These are phyloP conservation scores for Colletotrichum somersetense DNA, from an alignment of 2,329 filamentous ascomycete genomes.

Conservation along the genomic window DNA sequence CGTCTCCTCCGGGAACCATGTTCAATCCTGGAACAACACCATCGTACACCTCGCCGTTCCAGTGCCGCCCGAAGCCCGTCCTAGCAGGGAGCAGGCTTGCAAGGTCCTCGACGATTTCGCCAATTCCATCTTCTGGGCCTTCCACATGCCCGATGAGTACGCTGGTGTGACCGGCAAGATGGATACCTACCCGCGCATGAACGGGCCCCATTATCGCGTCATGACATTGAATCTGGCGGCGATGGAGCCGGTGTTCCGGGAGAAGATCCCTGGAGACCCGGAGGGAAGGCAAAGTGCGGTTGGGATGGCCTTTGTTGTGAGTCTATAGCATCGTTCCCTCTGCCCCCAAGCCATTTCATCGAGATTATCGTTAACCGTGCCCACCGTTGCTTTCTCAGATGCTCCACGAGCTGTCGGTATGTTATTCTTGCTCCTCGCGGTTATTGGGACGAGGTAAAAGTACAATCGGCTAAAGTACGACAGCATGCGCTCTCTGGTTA, in stretches of 20 bases:
- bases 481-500: background rate
- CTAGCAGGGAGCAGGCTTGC: background rate
- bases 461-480: background rate
- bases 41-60: constrained; percentile 11
- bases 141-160: constrained; percentile 9
- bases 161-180: constrained; percentile 1
- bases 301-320: background rate
- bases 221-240: background rate
- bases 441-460: background rate
- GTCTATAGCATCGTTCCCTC: background rate
- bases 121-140: constrained; percentile 12
- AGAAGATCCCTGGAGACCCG: background rate
- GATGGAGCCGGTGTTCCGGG: background rate
- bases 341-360: background rate
- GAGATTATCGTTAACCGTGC: background rate
- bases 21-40: background rate
- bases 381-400: background rate
- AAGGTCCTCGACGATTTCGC: background rate
- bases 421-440: background rate
- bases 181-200: rapidly evolving
- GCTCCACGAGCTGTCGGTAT: constrained; percentile 32
- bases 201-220: background rate
- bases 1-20: background rate
- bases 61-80: background rate
- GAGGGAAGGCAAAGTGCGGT: constrained; percentile 6